These are phyloP conservation scores for Neckera pumila DNA, from an alignment of 225 moss, liverwort and hornwort species.

Conservation along the genomic window DNA sequence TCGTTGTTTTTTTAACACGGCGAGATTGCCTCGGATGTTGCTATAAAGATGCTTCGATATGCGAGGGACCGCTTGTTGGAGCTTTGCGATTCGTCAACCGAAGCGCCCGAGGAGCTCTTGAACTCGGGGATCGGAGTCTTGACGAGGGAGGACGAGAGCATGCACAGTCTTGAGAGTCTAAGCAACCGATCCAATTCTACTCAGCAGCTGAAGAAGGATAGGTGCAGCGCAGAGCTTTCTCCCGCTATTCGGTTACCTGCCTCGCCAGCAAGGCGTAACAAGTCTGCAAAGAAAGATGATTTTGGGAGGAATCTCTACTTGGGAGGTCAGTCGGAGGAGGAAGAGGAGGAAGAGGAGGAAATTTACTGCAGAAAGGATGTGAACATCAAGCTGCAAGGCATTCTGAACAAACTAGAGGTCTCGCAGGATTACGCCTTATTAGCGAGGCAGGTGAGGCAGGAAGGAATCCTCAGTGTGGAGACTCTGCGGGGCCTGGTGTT, in stretches of 20 bases:
- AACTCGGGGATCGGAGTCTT: slow-evolving; percentile 21
- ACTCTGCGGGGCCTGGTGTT: slow-evolving; percentile 59
- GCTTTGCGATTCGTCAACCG: not conserved
- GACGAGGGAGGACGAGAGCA: no score
- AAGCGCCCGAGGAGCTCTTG: slow-evolving; percentile 16
- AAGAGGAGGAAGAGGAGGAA: slow-evolving; percentile 41
- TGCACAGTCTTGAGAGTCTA: no score
- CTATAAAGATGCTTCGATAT: not conserved
- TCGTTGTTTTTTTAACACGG: not conserved
- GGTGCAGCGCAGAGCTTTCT: no score
- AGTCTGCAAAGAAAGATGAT: slow-evolving; percentile 14
- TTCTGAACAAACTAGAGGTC: slow-evolving; percentile 61
- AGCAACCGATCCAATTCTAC: no score
- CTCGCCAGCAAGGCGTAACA: no score
- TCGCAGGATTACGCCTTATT: slow-evolving; percentile 64
- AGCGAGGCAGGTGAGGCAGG: slow-evolving; percentile 56
- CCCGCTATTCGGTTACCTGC: no score
- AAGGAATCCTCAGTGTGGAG: slow-evolving; percentile 57
- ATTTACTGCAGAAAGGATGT: not conserved
- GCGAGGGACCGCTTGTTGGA: slow-evolving; percentile 2
- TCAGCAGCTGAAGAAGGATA: no score
- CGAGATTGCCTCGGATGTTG: not conserved
- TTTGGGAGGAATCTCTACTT: slow-evolving; percentile 20
- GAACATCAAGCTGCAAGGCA: slow-evolving; percentile 49
- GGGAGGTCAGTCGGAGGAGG: slow-evolving; percentile 54